Evolutionary conservation across 768 basidiomycete genomes (phyloP).

Genomic region (Chlorophyllum brunneum): DNA sequence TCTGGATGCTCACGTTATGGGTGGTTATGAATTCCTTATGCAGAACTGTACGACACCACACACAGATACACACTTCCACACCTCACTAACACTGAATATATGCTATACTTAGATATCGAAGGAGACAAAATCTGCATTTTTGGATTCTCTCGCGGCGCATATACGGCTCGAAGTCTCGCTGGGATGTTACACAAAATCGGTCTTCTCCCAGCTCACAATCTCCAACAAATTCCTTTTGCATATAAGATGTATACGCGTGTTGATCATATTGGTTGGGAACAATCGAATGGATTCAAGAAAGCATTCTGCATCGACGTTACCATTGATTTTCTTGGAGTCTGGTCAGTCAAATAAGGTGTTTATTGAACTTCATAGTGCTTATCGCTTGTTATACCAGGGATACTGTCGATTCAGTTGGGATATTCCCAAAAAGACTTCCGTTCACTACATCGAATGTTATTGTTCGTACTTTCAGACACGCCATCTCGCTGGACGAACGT

Average conservation of each 20-base stretch:
- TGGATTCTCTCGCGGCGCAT: slow-evolving; percentile 65
- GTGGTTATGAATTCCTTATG: slow-evolving; percentile 60
- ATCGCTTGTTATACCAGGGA: slow-evolving; percentile 50
- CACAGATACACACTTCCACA: background rate
- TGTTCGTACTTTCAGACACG: slow-evolving; percentile 59
- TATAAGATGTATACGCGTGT: slow-evolving; percentile 57
- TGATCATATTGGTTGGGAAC: slow-evolving; percentile 44
- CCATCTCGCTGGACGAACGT: slow-evolving; percentile 60
- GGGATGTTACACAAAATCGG: slow-evolving; percentile 53
- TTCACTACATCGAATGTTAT: slow-evolving; percentile 55
- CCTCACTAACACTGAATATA: background rate
- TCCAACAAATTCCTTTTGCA: slow-evolving; percentile 59
- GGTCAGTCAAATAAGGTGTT: too few relatives aligned
- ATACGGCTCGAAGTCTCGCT: slow-evolving; percentile 46
- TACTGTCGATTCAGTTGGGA: slow-evolving; percentile 61
- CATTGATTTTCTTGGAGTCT: slow-evolving; percentile 59
- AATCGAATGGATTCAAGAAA: slow-evolving; percentile 51
- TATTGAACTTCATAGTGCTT: too few relatives aligned
- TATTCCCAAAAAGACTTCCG: slow-evolving; percentile 49
- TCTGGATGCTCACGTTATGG: slow-evolving; percentile 45
- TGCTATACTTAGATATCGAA: slow-evolving; percentile 29
- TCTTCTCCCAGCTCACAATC: slow-evolving; percentile 41
- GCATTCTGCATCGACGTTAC: slow-evolving; percentile 50
- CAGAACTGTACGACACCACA: slow-evolving; percentile 43
- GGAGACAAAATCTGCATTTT: slow-evolving; percentile 64